These are phyloP conservation scores for Solanum etuberosum DNA, from an alignment of 257 asterid genomes.

Conservation along the genomic window DNA sequence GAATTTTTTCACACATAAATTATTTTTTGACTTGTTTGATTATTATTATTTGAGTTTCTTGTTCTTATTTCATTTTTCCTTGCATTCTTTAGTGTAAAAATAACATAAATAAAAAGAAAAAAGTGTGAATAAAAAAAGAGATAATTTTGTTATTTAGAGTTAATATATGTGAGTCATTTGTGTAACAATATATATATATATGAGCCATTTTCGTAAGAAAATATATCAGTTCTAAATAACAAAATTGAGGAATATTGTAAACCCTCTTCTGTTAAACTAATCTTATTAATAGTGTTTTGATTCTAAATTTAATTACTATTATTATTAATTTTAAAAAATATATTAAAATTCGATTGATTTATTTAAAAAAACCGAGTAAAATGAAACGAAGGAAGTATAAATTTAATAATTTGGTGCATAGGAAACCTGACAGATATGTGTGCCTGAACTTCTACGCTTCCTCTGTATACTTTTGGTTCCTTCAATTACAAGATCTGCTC, in stretches of 20 bases:
- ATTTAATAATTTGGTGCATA: not conserved
- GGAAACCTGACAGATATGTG: not conserved
- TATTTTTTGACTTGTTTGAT: no score
- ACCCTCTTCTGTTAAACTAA: not conserved
- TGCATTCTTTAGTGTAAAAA: not conserved
- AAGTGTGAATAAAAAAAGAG: no score
- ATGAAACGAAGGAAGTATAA: not conserved
- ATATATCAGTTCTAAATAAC: no score
- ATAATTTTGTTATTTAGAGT: no score
- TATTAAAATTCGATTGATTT: not conserved
- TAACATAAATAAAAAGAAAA: no score
- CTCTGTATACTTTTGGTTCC: not conserved
- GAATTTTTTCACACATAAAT: not conserved
- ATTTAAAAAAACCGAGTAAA: not conserved
- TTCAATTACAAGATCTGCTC: not conserved
- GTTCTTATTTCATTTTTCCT: not conserved
- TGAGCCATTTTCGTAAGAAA: no score
- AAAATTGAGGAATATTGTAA: no score
- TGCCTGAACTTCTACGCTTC: not conserved
- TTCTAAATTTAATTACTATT: no score
- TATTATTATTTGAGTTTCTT: no score
- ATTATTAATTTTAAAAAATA: no score
- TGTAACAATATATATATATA: not conserved
- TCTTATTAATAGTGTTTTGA: not conserved
- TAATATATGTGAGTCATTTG: not conserved